Base-by-base conservation (phyloP, 768 basidiomycete species). In the Leccinellum rugosiceps region DNA sequence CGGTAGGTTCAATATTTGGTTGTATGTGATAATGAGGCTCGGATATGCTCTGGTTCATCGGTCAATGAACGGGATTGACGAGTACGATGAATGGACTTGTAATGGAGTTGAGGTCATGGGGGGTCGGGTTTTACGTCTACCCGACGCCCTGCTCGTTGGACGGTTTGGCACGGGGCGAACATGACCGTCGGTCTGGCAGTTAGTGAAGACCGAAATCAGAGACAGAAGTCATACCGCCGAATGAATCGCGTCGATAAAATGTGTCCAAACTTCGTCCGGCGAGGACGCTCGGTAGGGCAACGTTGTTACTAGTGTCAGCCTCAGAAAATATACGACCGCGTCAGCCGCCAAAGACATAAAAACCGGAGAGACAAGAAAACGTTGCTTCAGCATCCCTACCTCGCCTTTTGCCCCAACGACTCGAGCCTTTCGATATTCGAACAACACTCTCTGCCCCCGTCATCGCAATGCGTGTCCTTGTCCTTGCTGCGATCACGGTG, bases 401-500 rank as follows among this genome's bases (percentile, higher is more conserved):
- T 47, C 46, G 45, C 55, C 32, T 25, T 23, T 15, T 41, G 44
- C 49, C 11, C 21, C 44, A 14, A 8, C 52, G 35, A 34, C 53
- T 43, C 50, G 31, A 35, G 15, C 14, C 58, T 26, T 47, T 49
- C 41, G 41, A 43, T 34, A 46, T 47, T 67, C n/a, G 46, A 62
- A 46, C 31, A 4, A 53, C 53, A 53, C 56, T 54, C 52, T 56
- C 56, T 44, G 44, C 57, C 50, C 47, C 52, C 46, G 46, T 56
- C 68, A 66, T 58, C 59, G 61, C 60, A 63, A 73, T 73, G 69
- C 69, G 67, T 61, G 15, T 34, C 47, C 38, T 60, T 44, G 50
- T 55, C 52, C 49, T 67, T 50, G 61, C 65, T 65, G 64, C 71
- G 65, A 60, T 69, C 60, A 61, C 55, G 19, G 57, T 56, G 53